These are phyloP conservation scores for Neostapfia colusana DNA, from an alignment of 176 grass and related monocot genomes.

Conservation along the genomic window DNA sequence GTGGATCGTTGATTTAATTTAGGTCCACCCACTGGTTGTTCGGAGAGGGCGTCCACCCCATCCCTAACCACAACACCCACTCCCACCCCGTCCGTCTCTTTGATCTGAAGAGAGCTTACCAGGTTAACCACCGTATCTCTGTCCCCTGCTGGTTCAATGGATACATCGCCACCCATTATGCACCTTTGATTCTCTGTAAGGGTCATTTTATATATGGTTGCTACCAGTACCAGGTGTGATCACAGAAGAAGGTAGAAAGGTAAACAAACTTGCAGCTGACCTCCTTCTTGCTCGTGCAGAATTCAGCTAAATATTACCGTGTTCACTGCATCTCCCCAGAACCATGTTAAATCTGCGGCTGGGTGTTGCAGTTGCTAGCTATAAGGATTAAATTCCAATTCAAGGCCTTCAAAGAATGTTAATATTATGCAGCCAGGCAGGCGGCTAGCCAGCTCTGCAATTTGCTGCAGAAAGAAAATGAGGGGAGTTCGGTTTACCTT, in stretches of 20 bases:
- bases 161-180: not conserved
- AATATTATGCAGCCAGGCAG: not conserved
- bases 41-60: slow-evolving; percentile 46
- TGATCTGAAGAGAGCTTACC: slow-evolving; percentile 49
- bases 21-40: slow-evolving; percentile 68
- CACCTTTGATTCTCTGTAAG: slow-evolving; percentile 24
- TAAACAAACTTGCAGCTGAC: not conserved
- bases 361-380: no score
- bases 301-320: no score
- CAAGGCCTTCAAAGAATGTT: no score
- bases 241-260: not conserved
- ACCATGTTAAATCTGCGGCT: no score
- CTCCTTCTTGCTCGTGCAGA: not conserved
- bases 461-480: slow-evolving; percentile 32
- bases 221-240: not conserved
- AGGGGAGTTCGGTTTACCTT: not conserved
- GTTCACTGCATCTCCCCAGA: no score
- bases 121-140: slow-evolving; percentile 27
- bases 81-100: slow-evolving; percentile 42
- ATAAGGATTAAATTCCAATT: no score
- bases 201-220: slow-evolving; percentile 15
- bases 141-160: not conserved
- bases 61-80: slow-evolving; percentile 58
- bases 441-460: slow-evolving; percentile 23
- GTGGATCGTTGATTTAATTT: slow-evolving; percentile 34